Base-by-base conservation (phyloP, 129 eudicot genomes). In the Saposhnikovia divaricata region DNA sequence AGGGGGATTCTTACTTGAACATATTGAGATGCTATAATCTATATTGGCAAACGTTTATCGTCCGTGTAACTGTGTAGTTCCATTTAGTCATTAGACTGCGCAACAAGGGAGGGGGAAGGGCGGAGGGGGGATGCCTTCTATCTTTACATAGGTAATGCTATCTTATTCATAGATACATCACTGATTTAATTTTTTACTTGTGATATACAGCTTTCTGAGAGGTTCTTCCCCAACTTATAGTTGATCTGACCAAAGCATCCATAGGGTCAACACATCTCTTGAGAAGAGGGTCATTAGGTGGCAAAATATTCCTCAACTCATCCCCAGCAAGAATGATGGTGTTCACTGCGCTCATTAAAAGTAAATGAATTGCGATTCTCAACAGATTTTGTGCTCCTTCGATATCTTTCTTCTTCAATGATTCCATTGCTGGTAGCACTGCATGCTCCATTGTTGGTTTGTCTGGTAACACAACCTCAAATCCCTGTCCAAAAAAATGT, bases 261-360 rank as follows among this genome's bases (percentile, higher is more conserved):
- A 85, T 79, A 14, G 88, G 88, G 71, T 85, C 88, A 23, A 85
- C 38, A 47, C 88, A 85, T 82, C 83, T 81, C 83, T 85, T 78
- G 11, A 74, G 88, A 40, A 85, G 88, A 47, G 85, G 85, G 53
- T 85, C 85, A 55, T 85, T 77, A 2, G 14, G 73, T 12, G 88
- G 88, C 77, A 85, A 57, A 23, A 85, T 45, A 6, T 63, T 77
- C 4, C 61, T 76, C 18, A 85, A 40, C 66, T 85, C 88, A 66
- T 85, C 83, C 43, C 80, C 70, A 18, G 85, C 85, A 74, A 85
- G 84, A 68, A 81, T 75, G 6, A 85, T 79, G 48, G 40, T 73
- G 61, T 85, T 85, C 47, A 85, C 88, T 0, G 83, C 88, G 28
- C 83, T 81, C 61, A 82, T 80, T 80, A 85, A 7, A 76, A 85